These are phyloP conservation scores for Xylaria nigripes DNA, from an alignment of 495 filamentous ascomycete species.

Conservation along the genomic window DNA sequence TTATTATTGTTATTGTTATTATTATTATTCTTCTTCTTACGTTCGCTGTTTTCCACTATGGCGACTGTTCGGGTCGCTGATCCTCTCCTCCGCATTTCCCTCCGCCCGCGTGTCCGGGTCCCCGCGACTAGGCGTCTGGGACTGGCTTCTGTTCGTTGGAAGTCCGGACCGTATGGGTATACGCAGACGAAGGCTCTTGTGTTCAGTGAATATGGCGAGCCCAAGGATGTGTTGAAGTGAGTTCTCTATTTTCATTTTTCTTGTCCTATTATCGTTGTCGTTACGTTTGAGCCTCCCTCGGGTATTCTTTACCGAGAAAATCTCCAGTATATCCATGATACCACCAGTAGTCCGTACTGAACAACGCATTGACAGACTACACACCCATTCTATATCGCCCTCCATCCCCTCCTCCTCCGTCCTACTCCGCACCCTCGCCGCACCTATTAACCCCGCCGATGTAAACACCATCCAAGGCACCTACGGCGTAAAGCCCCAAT, in stretches of 20 bases:
- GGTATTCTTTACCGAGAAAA: too few species aligned
- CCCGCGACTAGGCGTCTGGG: neutral
- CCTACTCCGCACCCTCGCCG: conserved; percentile 60
- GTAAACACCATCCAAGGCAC: conserved; percentile 90
- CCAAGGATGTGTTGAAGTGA: conserved; percentile 68
- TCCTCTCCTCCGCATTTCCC: neutral
- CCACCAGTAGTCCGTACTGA: too few species aligned
- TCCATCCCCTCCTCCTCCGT: conserved; percentile 65
- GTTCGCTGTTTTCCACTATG: neutral
- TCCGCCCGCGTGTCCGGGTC: conserved; percentile 5
- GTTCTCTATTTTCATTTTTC: conserved; percentile 5
- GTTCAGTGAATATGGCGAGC: conserved; percentile 79
- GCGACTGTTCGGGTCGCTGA: conserved; percentile 5
- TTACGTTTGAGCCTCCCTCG: too few species aligned
- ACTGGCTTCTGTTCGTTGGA: conserved; percentile 21
- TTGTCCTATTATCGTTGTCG: too few species aligned
- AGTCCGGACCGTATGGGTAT: conserved; percentile 73
- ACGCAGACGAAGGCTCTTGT: conserved; percentile 91
- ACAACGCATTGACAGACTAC: conserved; percentile 46
- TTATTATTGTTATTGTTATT: too few species aligned
- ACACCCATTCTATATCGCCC: conserved; percentile 75
- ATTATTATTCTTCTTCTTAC: too few species aligned
- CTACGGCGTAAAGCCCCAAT: conserved; percentile 77
- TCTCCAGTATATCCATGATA: too few species aligned
- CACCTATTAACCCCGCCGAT: conserved; percentile 94